Evolutionary conservation across 805 yeast species (phyloP).

Genomic region (Suhomyces prunicola): DNA sequence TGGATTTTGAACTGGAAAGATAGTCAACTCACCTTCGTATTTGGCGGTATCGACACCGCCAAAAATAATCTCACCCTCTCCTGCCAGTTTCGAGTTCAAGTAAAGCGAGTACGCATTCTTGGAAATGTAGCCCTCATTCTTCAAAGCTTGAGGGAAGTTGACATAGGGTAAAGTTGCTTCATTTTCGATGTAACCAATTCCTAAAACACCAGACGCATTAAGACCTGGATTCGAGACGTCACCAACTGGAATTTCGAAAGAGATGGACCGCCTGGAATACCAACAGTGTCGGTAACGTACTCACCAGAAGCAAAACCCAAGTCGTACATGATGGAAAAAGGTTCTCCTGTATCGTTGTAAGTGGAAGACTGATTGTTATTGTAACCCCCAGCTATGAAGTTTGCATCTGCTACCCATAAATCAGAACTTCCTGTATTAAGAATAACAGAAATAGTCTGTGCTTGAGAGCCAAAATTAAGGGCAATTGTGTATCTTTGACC

Average conservation of each 20-base stretch:
- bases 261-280: conserved; percentile 5
- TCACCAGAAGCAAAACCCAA: conserved; percentile 1
- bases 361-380: conserved; percentile 6
- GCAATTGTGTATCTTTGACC: conserved; percentile 1
- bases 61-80: conserved; percentile 14
- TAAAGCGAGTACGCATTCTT: conserved; percentile 12
- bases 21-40: conserved; percentile 5
- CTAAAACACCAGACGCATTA: conserved; percentile 4
- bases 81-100: conserved; percentile 7
- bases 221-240: conserved; percentile 1
- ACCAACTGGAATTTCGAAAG: conserved; percentile 8
- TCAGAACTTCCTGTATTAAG: conserved; percentile 13
- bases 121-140: conserved; percentile 8
- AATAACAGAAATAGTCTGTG: conserved; percentile 6
- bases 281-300: conserved; percentile 6
- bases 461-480: conserved; percentile 8
- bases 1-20: conserved; percentile 4
- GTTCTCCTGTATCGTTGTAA: neutral
- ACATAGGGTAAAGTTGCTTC: too few relatives aligned
- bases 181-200: neutral
- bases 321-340: conserved; percentile 5
- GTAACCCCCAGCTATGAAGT: neutral
- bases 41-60: conserved; percentile 18
- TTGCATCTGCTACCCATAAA: conserved; percentile 6
- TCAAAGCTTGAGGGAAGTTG: conserved; percentile 12